A percentile compares a stretch with the other conserved stretches of the same genome.
These are phyloP conservation scores for Ceratocystis cacaofunesta DNA, from an alignment of 2,329 filamentous ascomycete genomes.

Conservation along the genomic window DNA sequence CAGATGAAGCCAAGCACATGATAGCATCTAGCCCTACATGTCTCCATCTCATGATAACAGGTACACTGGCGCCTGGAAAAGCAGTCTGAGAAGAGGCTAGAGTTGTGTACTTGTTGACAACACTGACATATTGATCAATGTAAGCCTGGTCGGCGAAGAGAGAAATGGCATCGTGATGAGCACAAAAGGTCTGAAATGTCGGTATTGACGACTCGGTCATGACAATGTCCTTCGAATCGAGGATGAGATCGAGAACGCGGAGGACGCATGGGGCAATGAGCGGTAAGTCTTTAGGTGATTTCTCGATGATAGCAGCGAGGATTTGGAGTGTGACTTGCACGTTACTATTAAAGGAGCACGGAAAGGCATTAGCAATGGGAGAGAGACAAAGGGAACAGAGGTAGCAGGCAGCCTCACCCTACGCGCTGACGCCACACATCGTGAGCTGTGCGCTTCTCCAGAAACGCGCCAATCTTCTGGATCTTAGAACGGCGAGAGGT, in stretches of 20 bases:
- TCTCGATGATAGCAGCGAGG: slow-evolving; percentile 79
- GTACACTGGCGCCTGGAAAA: slow-evolving; percentile 35
- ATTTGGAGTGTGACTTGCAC: slow-evolving; percentile 93
- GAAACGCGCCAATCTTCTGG: slow-evolving; percentile 85
- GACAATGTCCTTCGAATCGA: slow-evolving; percentile 74
- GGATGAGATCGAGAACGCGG: slow-evolving; percentile 66
- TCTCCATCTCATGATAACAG: slow-evolving; percentile 65
- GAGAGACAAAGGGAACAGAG: background rate
- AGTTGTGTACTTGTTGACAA: slow-evolving; percentile 64
- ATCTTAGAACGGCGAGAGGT: slow-evolving; percentile 89
- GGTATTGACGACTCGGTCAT: slow-evolving; percentile 83
- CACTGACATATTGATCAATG: slow-evolving; percentile 63
- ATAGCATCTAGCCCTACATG: slow-evolving; percentile 63
- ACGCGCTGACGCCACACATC: slow-evolving; percentile 83
- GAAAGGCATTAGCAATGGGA: background rate
- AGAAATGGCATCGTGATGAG: slow-evolving; percentile 71
- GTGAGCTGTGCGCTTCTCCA: slow-evolving; percentile 83
- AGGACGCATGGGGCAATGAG: slow-evolving; percentile 77
- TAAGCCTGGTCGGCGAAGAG: slow-evolving; percentile 78
- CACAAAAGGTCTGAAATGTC: slow-evolving; percentile 78
- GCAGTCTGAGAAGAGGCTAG: slow-evolving; percentile 53
- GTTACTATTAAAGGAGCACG: slow-evolving; percentile 41
- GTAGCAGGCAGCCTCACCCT: slow-evolving; percentile 40
- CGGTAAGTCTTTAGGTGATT: slow-evolving; percentile 75
- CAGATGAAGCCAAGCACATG: slow-evolving; percentile 64